Evolutionary conservation across 192 early-diverging fungal genomes (phyloP).

Genomic region (Jimgerdemannia lactiflua): DNA sequence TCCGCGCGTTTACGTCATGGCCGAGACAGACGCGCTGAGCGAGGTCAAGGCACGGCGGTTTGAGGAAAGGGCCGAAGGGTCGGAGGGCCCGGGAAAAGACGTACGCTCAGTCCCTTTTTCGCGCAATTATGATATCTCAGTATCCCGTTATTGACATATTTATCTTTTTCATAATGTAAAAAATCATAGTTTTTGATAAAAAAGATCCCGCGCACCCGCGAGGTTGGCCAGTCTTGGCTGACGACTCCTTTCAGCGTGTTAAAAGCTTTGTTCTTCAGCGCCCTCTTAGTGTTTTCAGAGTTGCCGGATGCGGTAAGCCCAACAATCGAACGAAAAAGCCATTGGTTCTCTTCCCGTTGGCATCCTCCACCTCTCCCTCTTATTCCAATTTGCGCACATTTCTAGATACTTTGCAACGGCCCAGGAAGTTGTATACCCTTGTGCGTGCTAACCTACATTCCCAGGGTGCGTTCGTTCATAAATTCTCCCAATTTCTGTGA

Average conservation of each 20-base stretch:
- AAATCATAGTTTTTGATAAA: constrained; percentile 11
- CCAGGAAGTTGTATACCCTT: constrained; percentile 86
- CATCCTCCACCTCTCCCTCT: too few species aligned
- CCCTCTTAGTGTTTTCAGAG: constrained; percentile 33
- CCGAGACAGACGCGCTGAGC: constrained; percentile 62
- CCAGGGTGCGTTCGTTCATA: constrained; percentile 40
- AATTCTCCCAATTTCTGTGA: not conserved
- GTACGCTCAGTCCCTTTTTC: not conserved
- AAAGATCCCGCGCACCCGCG: constrained; percentile 67
- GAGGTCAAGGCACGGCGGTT: constrained; percentile 46
- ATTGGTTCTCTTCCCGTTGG: too few species aligned
- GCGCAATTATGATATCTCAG: not conserved
- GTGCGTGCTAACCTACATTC: constrained; percentile 56
- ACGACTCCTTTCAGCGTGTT: constrained; percentile 47
- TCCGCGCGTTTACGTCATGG: constrained; percentile 72
- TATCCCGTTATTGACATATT: not conserved
- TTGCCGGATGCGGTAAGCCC: constrained; percentile 60
- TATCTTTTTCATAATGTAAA: too few species aligned
- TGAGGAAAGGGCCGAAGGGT: constrained; percentile 28
- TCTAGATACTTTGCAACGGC: constrained; percentile 81
- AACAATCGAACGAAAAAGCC: not conserved
- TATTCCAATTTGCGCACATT: not conserved
- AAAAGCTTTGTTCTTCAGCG: constrained; percentile 35
- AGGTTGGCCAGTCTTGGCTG: constrained; percentile 68
- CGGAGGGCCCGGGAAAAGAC: constrained; percentile 13